Percentiles rank a stretch among this genome's conserved stretches.
Conservation (phyloP, 331 rosid genomes). For the Telfairia occidentalis region DNA sequence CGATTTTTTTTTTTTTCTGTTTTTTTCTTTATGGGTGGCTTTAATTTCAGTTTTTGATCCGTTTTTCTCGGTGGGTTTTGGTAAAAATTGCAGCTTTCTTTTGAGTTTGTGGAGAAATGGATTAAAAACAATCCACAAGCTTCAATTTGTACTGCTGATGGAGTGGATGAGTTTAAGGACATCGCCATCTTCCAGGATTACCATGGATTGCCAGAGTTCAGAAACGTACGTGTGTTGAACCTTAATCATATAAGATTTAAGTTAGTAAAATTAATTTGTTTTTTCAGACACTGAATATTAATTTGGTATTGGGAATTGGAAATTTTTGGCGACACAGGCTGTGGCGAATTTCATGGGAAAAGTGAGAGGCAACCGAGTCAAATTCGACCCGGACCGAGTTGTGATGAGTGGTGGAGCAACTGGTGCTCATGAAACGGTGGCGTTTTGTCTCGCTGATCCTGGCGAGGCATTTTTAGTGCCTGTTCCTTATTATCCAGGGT, state of each 20-base stretch:
- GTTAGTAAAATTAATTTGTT: too few species aligned
- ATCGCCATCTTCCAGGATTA: conserved; percentile 73
- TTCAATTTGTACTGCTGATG: conserved; percentile 67
- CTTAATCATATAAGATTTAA: too few species aligned
- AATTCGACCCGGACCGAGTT: conserved; percentile 60
- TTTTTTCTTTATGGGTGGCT: too few species aligned
- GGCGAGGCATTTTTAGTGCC: conserved; percentile 89
- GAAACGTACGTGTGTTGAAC: conserved; percentile 37
- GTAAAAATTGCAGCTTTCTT: conserved; percentile 42
- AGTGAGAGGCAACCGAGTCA: conserved; percentile 61
- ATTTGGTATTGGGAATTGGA: too few species aligned
- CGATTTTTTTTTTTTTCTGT: too few species aligned
- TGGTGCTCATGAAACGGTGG: conserved; percentile 71
- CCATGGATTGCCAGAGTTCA: conserved; percentile 72
- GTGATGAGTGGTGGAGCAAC: conserved; percentile 97
- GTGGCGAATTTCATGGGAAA: conserved; percentile 73
- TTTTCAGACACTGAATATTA: too few species aligned
- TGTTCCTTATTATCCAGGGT: conserved; percentile 83
- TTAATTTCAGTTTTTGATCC: background rate
- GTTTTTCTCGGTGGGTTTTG: background rate
- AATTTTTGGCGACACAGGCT: too few species aligned
- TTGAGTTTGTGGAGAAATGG: conserved; percentile 65
- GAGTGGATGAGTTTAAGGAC: conserved; percentile 43
- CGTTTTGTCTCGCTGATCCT: conserved; percentile 74
- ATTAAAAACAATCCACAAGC: conserved; percentile 50